Base-by-base conservation (phyloP, 164 flowering plant genomes). In the Kalanchoe fedtschenkoi region DNA sequence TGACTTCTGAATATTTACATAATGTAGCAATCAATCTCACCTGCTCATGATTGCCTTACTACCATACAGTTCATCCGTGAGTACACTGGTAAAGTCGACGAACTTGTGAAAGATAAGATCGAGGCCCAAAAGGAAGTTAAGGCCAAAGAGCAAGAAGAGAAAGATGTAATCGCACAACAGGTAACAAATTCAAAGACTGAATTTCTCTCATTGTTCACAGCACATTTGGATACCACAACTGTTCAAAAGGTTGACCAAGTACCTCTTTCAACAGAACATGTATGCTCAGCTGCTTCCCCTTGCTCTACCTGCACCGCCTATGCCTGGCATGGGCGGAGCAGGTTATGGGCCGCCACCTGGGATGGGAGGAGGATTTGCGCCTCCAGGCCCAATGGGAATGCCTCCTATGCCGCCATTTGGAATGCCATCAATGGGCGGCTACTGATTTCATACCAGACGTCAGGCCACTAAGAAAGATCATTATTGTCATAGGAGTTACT, bases 341-440 rank as follows among this genome's bases (percentile, higher is more conserved):
- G 51, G 51, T 43, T 43, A 43, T 43, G 51, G 51, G 6, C 51
- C 51, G 9, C 51, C 51, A 51, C 59, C 68, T 14, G 71, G 60
- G 1, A 56, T 56, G 60, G 51, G 51, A 37, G 62, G 67, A 22
- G 71, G 74, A 26, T 70, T 22, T 70, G 72, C 66, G 1, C 75
- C 76, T 0, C 84, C 83, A 7, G 84, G 84, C 2, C 77, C 78
- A 5, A 83, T 83, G 84, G 86, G 87, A 14, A 81, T 83, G 86
- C 89, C 92, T 34, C 86, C 87, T 22, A 84, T 84, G 89, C 93
- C 84, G 19, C 81, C 87, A 11, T 82, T 74, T 53, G 93, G 89
- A 60, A 87, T 87, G 89, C 86, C 93, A 24, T 79, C 84, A 43
- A 80, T 82, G 87, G 81, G 86, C 7, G 41, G 71, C 64, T 84